Conservation (phyloP, 2,329 filamentous ascomycete genomes). For the Nothophoma quercina region DNA sequence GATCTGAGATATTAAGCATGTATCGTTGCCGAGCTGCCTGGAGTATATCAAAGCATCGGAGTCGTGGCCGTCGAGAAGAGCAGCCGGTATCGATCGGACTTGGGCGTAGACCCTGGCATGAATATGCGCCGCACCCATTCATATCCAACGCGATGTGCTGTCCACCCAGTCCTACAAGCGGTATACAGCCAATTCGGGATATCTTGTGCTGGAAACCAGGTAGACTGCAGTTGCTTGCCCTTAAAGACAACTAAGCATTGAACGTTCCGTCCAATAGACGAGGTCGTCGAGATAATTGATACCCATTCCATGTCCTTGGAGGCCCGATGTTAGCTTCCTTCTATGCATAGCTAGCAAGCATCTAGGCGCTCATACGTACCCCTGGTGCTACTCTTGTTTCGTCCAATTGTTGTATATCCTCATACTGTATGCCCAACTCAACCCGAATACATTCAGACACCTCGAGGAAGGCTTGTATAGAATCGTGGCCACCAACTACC, state of each 20-base stretch:
- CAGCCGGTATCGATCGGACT: too few relatives aligned
- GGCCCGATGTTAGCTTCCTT: conserved; percentile 26
- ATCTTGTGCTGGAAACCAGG: conserved; percentile 18
- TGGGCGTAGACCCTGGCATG: too few relatives aligned
- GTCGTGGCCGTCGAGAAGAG: too few relatives aligned
- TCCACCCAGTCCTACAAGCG: conserved; percentile 20
- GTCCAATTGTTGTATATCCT: conserved; percentile 25
- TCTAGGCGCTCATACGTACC: conserved; percentile 21
- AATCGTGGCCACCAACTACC: conserved; percentile 15
- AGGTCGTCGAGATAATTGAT: conserved; percentile 23
- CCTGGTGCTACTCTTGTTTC: conserved; percentile 15
- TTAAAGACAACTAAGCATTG: conserved; percentile 24
- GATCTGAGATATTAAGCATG: too few relatives aligned
- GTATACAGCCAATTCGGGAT: conserved; percentile 19
- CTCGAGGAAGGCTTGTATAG: conserved; percentile 20
- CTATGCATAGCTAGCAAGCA: conserved; percentile 17
- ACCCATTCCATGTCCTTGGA: conserved; percentile 28
- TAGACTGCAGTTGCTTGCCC: conserved; percentile 24
- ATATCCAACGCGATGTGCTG: conserved; percentile 13
- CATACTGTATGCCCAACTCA: conserved; percentile 15
- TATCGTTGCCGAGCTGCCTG: too few relatives aligned
- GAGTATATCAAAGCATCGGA: too few relatives aligned
- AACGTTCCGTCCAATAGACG: conserved; percentile 11
- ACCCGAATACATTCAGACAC: conserved; percentile 17
- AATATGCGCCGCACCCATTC: conserved; percentile 7